Evolutionary conservation across 2,329 filamentous ascomycete species (phyloP).

Genomic region (Exserohilum rostratum): DNA sequence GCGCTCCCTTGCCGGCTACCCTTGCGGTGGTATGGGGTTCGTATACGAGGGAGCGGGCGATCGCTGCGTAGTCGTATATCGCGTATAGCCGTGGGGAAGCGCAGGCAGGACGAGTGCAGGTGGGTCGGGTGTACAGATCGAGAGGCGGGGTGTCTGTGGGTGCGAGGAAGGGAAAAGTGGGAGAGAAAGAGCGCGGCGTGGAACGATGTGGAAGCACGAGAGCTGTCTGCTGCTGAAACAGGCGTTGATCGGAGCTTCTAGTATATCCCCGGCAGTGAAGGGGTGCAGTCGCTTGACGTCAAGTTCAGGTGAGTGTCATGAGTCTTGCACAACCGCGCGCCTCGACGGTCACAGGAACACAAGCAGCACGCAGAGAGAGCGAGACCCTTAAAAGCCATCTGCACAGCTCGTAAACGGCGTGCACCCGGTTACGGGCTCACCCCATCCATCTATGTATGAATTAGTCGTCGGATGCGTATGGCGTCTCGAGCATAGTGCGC

Average conservation of each 20-base stretch:
- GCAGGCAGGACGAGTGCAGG: conserved; percentile 15
- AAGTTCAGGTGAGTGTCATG: conserved; percentile 20
- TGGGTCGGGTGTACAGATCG: neutral
- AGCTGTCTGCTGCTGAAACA: conserved; percentile 34
- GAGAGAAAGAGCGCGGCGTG: conserved; percentile 20
- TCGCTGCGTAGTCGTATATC: conserved; percentile 8
- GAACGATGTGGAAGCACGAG: conserved; percentile 14
- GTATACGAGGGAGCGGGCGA: conserved; percentile 14
- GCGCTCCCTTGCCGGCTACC: conserved; percentile 20
- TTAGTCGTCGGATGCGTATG: conserved; percentile 21
- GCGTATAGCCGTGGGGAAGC: conserved; percentile 3
- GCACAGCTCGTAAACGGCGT: conserved; percentile 19
- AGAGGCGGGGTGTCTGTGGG: neutral
- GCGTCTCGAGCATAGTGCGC: conserved; percentile 14
- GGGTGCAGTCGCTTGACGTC: conserved; percentile 18
- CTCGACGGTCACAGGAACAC: conserved; percentile 23
- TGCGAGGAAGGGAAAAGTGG: neutral
- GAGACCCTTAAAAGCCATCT: conserved; percentile 11
- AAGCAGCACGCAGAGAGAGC: conserved; percentile 1
- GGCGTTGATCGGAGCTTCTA: conserved; percentile 20
- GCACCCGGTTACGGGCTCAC: too few species aligned
- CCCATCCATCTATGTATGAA: too few species aligned
- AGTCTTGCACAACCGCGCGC: conserved; percentile 17
- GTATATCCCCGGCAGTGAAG: conserved; percentile 17
- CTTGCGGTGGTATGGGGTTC: conserved; percentile 17